Evolutionary conservation across 2,329 filamentous ascomycete species (phyloP), one percentile per base, ranked within the genome.

Genomic region (Colletotrichum cordylinicola): DNA sequence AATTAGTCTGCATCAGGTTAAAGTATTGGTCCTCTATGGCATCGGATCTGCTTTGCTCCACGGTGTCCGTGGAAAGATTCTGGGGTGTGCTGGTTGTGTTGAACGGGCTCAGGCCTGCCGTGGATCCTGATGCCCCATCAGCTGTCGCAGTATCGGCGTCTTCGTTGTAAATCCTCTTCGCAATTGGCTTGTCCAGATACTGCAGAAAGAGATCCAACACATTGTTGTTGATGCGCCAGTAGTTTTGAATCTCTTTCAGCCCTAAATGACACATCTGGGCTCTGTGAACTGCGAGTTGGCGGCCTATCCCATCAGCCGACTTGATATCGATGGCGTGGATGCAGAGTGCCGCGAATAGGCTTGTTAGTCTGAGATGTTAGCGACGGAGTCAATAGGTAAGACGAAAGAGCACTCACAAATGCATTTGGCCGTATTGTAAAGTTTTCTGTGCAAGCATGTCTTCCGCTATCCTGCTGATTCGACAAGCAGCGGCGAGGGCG

Each of bases 171-270:
- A 85, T 79, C 21, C 83, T 79, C n/a, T 82, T 82, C 8, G 82
- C 83, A 35, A 85, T 85, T 4, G 84, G 84, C 15, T 82, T 82
- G 70, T 85, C 84, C 8, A 85, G 81, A 5, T 85, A 85, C 29
- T 82, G 83, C 1, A 85, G 77, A 33, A 85, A 85, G 8, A 85
- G 76, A 29, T 86, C 84, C 8, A 86, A 80, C 1, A 85, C 79
- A 39, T 83, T 84, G 77, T 84, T 85, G 79, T 86, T 86, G 74
- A 85, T 84, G 21, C 82, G 79, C 84, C 84, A 85, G 77, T 85
- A 85, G n/a, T 84, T 84, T 31, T 85, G 83, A 1, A 85, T 80
- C 75, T 85, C 84, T 55, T 85, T 82, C 2, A 86, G 79, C 6
- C 83, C 83, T 4, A 85, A 77, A 3, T 85, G 82, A 48, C 83